These are phyloP conservation scores for Sanghuangporus weigelae DNA, from an alignment of 1,284 basidiomycete species.

Conservation along the genomic window DNA sequence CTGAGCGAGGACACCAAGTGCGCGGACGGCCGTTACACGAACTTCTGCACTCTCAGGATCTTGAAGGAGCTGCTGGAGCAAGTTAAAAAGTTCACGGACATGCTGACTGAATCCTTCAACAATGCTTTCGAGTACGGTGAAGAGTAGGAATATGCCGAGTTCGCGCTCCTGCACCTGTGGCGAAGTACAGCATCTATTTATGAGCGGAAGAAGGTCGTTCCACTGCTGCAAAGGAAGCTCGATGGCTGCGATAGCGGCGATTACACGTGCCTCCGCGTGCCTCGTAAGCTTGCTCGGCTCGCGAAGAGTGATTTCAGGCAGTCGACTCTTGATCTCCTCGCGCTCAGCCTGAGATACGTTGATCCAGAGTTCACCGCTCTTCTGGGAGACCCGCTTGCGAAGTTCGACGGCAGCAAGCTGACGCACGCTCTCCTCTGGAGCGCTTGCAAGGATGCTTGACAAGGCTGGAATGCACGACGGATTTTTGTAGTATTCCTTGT, in stretches of 20 bases:
- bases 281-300: slow-evolving; percentile 84
- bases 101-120: slow-evolving; percentile 84
- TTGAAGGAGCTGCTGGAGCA: slow-evolving; percentile 75
- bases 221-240: slow-evolving; percentile 84
- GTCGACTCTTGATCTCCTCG: slow-evolving; percentile 79
- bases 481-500: slow-evolving; percentile 89
- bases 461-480: slow-evolving; percentile 89
- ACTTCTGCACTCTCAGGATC: slow-evolving; percentile 92
- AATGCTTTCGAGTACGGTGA: slow-evolving; percentile 88
- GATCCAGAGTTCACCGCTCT: slow-evolving; percentile 83
- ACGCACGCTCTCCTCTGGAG: slow-evolving; percentile 74
- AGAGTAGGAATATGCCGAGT: slow-evolving; percentile 89
- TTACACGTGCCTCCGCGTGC: slow-evolving; percentile 86
- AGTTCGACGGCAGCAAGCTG: slow-evolving; percentile 99
- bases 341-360: slow-evolving; percentile 68
- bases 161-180: slow-evolving; percentile 75
- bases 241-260: slow-evolving; percentile 89
- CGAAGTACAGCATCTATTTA: slow-evolving; percentile 77
- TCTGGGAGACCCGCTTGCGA: slow-evolving; percentile 84
- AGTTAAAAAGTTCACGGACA: slow-evolving; percentile 73
- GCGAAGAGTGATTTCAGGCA: slow-evolving; percentile 75
- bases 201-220: slow-evolving; percentile 86
- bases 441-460: slow-evolving; percentile 82
- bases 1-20: slow-evolving; percentile 89
- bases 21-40: slow-evolving; percentile 86